Percentiles rank a stretch among this genome's conserved stretches.
Conservation (phyloP, 192 early-diverging fungal genomes). For the Borealophlyctis nickersoniae region DNA sequence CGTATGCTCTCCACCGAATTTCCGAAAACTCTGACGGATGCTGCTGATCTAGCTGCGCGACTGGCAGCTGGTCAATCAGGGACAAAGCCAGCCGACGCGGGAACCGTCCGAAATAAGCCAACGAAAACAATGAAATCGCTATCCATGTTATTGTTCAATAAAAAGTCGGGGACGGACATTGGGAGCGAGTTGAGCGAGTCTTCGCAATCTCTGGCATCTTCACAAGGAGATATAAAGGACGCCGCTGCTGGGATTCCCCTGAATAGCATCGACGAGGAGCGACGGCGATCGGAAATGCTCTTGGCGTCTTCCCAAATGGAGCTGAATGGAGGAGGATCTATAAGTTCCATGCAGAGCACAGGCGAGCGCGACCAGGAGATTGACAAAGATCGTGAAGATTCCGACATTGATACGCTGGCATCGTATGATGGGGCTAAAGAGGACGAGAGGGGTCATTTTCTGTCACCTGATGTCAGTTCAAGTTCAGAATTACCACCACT, state of each 20-base stretch:
- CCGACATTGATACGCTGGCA: constrained; percentile 21
- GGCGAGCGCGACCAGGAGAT: no score
- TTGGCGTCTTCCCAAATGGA: no score
- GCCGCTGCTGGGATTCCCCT: background rate
- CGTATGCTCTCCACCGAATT: constrained; percentile 35
- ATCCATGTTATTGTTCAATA: constrained; percentile 31
- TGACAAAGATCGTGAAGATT: no score
- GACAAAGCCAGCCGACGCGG: constrained; percentile 12
- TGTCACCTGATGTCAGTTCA: no score
- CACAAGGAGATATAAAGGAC: no score
- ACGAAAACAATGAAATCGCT: constrained; percentile 32
- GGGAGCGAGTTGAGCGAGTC: background rate
- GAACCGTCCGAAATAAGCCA: constrained; percentile 1
- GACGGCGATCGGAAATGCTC: background rate
- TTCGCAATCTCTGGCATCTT: constrained; percentile 7
- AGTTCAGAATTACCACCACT: no score
- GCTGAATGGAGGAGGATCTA: no score
- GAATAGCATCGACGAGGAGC: background rate
- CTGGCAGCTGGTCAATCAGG: constrained; percentile 7
- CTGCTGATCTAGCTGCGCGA: constrained; percentile 13
- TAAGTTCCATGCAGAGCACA: no score
- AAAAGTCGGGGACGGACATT: constrained; percentile 12
- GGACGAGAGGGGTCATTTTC: background rate
- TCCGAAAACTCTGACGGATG: constrained; percentile 41
- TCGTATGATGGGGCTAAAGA: constrained; percentile 22